Evolutionary conservation across 2,329 filamentous ascomycete genomes (phyloP).

Genomic region (Ceratocystis lukuohia): DNA sequence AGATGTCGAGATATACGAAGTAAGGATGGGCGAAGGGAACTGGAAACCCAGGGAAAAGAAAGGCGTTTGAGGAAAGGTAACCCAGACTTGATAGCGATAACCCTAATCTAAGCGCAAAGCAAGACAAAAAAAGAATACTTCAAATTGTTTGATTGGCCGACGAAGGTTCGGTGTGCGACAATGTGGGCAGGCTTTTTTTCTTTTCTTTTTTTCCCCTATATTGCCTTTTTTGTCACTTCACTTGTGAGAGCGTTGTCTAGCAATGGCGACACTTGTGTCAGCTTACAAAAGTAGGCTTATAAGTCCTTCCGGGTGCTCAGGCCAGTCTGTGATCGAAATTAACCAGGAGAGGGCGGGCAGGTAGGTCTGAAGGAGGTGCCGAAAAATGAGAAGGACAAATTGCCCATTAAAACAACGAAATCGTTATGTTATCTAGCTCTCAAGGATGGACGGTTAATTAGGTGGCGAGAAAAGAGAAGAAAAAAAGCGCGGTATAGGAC

Average conservation of each 20-base stretch:
- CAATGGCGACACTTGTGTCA: neutral
- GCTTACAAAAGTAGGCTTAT: conserved; percentile 1
- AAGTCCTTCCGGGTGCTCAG: conserved; percentile 1
- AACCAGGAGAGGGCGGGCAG: neutral
- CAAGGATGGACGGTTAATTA: too few relatives aligned
- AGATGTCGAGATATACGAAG: neutral
- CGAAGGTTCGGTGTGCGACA: too few relatives aligned
- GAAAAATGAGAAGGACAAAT: neutral
- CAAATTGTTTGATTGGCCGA: neutral
- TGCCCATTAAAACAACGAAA: neutral
- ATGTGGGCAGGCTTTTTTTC: neutral
- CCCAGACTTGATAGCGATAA: neutral
- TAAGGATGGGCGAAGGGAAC: neutral
- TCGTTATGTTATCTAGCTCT: neutral
- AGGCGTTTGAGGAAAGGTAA: neutral
- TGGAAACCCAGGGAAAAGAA: neutral
- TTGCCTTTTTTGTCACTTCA: neutral
- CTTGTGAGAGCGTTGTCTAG: too few relatives aligned
- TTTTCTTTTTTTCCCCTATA: neutral
- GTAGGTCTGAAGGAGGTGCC: conserved; percentile 2
- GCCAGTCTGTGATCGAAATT: neutral
- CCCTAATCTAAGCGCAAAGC: too few relatives aligned
- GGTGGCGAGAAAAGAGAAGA: neutral
- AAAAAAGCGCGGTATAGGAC: neutral
- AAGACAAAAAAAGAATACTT: neutral